Evolutionary conservation across 148 eudicot genomes (phyloP), one percentile per base, ranked within the genome.

Genomic region (Vaccinium macrocarpon): DNA sequence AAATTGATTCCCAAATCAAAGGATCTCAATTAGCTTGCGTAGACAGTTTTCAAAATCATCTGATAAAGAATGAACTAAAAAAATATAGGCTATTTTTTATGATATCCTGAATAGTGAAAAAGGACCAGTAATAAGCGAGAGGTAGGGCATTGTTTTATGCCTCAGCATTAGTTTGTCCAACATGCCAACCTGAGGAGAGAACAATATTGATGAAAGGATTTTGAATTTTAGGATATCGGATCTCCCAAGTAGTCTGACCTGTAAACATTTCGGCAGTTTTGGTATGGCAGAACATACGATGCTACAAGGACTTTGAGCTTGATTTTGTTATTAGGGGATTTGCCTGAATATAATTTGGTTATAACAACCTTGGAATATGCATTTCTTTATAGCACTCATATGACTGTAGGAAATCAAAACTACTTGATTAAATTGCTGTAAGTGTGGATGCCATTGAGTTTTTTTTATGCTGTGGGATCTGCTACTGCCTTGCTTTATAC

Each of bases 401-500:
- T 64, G 29, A 46, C 15, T 64, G 3, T 48, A 42, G 13, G 61
- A 80, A 11, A n/a, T 5, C 23, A 38, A 16, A n/a, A 42, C 13
- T n/a, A 46, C 27, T 42, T 19, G 70, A 23, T 64, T 64, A 49
- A 76, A 42, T 38, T 21, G 18, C 35, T 9, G 50, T 46, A 6
- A 13, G 32, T n/a, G 29, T 12, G n/a, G 19, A 35, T 50, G 23
- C 11, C 46, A 81, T 79, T 51, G 46, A 27, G 42, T 6, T 52
- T 23, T 52, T 23, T 79, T 1, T 59, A 53, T 68, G 46, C 49
- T 68, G 55, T 70, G 21, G 50, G 23, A 32, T 81, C 48, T 3
- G 35, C 48, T 82, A 29, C 51, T 57, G 82, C 66, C 32, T 72
- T 51, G 50, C 70, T 13, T 62, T 78, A 15, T 81, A 52, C 52